phyloP scores from a whole-genome alignment of 441 rosid genomes.

The Pelargonium cotyledonis region DNA sequence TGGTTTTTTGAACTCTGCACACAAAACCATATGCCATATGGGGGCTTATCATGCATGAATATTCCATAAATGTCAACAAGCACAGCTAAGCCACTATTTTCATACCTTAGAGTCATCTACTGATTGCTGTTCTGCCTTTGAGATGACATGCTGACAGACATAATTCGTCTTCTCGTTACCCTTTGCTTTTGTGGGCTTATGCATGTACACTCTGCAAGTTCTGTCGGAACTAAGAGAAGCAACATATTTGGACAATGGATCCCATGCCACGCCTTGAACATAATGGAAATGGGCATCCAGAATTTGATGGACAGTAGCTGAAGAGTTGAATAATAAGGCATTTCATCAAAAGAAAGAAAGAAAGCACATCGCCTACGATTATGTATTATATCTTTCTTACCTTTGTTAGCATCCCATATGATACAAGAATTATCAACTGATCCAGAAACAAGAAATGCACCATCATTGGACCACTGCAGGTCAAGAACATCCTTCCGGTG shows the following conservation, averaged over 20 bases:
- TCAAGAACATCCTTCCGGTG: conserved; percentile 90
- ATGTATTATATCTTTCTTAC: conserved; percentile 32
- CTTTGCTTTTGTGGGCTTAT: conserved; percentile 62
- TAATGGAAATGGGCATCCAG: conserved; percentile 83
- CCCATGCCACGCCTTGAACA: conserved; percentile 99
- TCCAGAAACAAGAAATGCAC: conserved; percentile 71
- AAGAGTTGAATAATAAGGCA: conserved; percentile 16
- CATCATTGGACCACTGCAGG: conserved; percentile 84
- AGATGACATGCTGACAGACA: conserved; percentile 71
- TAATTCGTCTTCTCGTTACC: conserved; percentile 52
- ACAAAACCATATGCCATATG: conserved; percentile 9
- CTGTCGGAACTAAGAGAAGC: conserved; percentile 92
- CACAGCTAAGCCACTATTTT: conserved; percentile 11
- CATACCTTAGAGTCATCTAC: conserved; percentile 59
- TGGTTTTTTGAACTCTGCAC: conserved; percentile 56
- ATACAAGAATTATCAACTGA: conserved; percentile 97
- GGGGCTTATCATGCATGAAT: conserved; percentile 10
- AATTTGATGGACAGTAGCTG: conserved; percentile 86
- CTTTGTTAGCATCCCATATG: conserved; percentile 88
- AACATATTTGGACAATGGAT: conserved; percentile 69
- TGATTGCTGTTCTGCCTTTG: conserved; percentile 59
- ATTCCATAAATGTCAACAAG: conserved; percentile 15
- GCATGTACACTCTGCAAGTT: conserved; percentile 78
- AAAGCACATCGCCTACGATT: not conserved
- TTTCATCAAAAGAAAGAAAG: not conserved